Evolutionary conservation across 805 yeast genomes (phyloP), one percentile per base, ranked within the genome.

Genomic region (Candida xyloterini): DNA sequence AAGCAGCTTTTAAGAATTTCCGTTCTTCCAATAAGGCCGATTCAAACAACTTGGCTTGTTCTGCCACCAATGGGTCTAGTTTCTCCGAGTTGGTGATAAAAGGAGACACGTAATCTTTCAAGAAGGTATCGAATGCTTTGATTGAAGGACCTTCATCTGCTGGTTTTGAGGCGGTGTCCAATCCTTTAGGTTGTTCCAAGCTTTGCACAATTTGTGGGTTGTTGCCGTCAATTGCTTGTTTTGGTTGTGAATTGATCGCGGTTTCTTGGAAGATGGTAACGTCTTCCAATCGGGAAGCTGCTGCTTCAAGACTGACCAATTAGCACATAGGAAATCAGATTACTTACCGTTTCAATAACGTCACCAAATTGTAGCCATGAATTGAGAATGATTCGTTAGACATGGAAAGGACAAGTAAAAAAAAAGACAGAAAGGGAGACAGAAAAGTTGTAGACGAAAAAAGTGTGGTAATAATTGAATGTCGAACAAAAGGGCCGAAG

Each of bases 311-410:
- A 11, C 32, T 32, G 15, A 10, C 15, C 16, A 31, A 28, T 38
- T 38, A 38, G 37, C n/a, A 30, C 23, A 29, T 13, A 10, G 9
- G 2, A n/a, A 18, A 8, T 13, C 8, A 18, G 3, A 15, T 18
- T 7, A 59, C 75, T 34, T 61, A 72, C 74, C 83, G 69, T 62
- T 82, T 82, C 64, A 82, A 67, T 40, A 89, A 73, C 32, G 95
- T 89, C 30, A 85, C 85, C 47, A 89, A 71, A 58, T 87, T 89
- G 70, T 82, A 86, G n/a, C 95, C 95, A 56, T 83, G 93, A 41
- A 82, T 76, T 43, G 74, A 72, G 56, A 74, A 67, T 48, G 71
- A 74, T 52, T 53, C 60, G 51, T 51, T 55, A 10, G 55, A 47
- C 57, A 52, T 54, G 9, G 15, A 26, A 15, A 37, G 33, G 35